These are phyloP conservation scores for Cytidiella melzeri DNA, from an alignment of 768 basidiomycete species.

Conservation along the genomic window DNA sequence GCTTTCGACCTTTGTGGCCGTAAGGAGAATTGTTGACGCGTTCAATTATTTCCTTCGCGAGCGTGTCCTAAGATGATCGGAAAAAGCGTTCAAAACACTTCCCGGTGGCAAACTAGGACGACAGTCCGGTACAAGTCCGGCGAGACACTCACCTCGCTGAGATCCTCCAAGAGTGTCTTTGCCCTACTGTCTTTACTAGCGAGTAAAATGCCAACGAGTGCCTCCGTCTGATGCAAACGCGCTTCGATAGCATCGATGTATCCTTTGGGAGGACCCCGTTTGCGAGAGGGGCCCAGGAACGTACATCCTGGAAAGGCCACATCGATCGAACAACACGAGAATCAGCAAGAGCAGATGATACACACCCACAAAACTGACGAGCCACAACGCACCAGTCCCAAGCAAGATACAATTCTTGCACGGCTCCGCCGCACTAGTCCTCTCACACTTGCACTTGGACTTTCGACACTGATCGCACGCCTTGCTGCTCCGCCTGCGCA, in stretches of 20 bases:
- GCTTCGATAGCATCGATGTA: slow-evolving; percentile 95
- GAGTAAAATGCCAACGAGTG: slow-evolving; percentile 77
- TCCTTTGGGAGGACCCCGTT: slow-evolving; percentile 86
- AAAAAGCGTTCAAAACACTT: too few relatives aligned
- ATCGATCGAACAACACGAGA: neutral
- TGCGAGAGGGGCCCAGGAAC: slow-evolving; percentile 72
- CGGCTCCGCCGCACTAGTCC: slow-evolving; percentile 48
- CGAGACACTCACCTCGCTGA: slow-evolving; percentile 25
- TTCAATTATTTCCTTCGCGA: slow-evolving; percentile 74
- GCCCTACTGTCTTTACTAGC: slow-evolving; percentile 36
- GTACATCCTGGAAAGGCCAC: slow-evolving; percentile 50
- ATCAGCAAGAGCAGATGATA: neutral
- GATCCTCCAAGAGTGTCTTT: slow-evolving; percentile 32
- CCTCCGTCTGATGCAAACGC: slow-evolving; percentile 86
- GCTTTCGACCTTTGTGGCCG: slow-evolving; percentile 65
- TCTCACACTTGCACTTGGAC: slow-evolving; percentile 72
- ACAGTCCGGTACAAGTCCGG: neutral
- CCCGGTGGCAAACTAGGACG: too few relatives aligned
- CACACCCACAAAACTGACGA: too few relatives aligned
- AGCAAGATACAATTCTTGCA: slow-evolving; percentile 77
- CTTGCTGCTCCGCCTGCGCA: slow-evolving; percentile 75
- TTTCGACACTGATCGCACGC: slow-evolving; percentile 89
- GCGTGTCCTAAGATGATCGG: slow-evolving; percentile 46
- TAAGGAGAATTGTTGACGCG: slow-evolving; percentile 81
- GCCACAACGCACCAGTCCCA: slow-evolving; percentile 49